Evolutionary conservation across 2,329 filamentous ascomycete species (phyloP).

Genomic region (Pseudofabraea citricarpa): DNA sequence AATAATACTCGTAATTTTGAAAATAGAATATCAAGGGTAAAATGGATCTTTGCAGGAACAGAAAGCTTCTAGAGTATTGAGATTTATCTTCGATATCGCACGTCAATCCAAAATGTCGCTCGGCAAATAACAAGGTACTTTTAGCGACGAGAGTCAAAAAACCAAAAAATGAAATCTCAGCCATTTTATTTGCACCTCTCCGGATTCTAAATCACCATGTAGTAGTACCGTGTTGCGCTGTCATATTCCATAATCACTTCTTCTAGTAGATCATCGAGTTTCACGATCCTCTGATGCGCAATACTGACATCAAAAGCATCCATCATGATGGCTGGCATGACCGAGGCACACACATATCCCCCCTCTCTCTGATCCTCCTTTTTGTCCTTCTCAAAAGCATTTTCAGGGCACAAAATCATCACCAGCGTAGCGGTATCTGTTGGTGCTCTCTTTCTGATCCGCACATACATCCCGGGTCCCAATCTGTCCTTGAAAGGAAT

Average conservation of each 20-base stretch:
- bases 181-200: too few relatives aligned
- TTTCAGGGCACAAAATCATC: conserved; percentile 22
- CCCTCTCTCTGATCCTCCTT: conserved; percentile 6
- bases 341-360: conserved; percentile 32
- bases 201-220: too few relatives aligned
- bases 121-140: too few relatives aligned
- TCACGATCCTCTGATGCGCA: conserved; percentile 33
- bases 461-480: conserved; percentile 36
- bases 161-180: too few relatives aligned
- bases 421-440: not conserved
- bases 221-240: conserved; percentile 34
- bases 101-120: too few relatives aligned
- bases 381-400: conserved; percentile 16
- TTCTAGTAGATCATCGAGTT: conserved; percentile 29
- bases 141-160: too few relatives aligned
- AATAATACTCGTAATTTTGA: too few relatives aligned
- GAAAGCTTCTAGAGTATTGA: too few relatives aligned
- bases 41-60: too few relatives aligned
- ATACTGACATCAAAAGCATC: conserved; percentile 33
- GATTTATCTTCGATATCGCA: too few relatives aligned
- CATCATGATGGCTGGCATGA: conserved; percentile 28
- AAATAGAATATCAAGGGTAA: too few relatives aligned
- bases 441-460: conserved; percentile 22
- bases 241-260: conserved; percentile 40
- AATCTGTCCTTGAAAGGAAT: conserved; percentile 34